Percentiles rank a stretch among this genome's conserved stretches.
Evolutionary conservation across 176 grass and related monocot genomes (phyloP).

Genomic region (Triticum turgidum): DNA sequence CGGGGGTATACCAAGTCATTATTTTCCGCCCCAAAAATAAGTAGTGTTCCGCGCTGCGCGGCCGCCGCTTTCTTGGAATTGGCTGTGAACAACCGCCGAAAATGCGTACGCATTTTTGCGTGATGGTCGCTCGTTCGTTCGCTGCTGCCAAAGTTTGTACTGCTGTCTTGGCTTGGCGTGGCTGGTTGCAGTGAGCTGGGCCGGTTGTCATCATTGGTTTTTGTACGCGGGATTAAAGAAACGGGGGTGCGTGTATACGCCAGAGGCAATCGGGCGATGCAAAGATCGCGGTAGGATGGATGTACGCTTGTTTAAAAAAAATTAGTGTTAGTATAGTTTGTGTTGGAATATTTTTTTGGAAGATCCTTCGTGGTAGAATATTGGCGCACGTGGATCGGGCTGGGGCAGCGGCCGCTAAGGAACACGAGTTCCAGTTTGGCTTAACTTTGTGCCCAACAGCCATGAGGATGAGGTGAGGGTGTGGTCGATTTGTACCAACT

Average conservation of each 20-base stretch:
- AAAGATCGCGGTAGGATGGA: neutral
- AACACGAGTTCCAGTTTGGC: neutral
- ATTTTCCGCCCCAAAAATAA: too few species aligned
- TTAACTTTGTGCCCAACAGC: neutral
- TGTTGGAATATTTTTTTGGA: conserved; percentile 6
- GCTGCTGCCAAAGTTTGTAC: conserved; percentile 12
- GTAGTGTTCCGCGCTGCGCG: neutral
- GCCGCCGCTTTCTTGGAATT: conserved; percentile 33
- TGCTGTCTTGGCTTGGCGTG: neutral
- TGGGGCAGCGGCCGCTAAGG: neutral
- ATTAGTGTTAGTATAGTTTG: neutral
- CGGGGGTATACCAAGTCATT: too few species aligned
- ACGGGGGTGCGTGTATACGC: neutral
- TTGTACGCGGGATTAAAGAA: neutral
- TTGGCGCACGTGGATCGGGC: neutral
- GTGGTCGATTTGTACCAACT: neutral
- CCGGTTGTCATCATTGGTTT: conserved; percentile 27
- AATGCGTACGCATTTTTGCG: neutral
- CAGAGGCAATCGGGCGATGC: neutral
- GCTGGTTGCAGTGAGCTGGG: neutral
- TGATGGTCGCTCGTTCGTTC: neutral
- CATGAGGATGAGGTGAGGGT: neutral
- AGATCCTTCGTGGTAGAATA: neutral
- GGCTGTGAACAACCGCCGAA: neutral
- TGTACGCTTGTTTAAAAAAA: neutral